phyloP scores from a whole-genome alignment of 2,329 filamentous ascomycete genomes.

The Penicillium decumbens region DNA sequence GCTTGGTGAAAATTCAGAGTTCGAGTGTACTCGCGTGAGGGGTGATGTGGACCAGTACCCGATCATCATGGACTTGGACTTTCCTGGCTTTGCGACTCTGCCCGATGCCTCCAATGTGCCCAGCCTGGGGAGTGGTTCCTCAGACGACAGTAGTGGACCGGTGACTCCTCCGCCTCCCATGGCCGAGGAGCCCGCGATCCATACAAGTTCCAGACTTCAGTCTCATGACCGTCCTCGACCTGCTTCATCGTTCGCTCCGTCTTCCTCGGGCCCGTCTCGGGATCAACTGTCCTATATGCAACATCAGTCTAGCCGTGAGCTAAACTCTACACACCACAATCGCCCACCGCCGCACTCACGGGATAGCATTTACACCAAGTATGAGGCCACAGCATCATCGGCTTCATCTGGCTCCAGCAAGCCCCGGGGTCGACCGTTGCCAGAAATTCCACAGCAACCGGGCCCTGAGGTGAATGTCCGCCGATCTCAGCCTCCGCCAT shows the following conservation, averaged over 20 bases:
- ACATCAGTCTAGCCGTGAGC: constrained; percentile 5
- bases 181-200: constrained; percentile 15
- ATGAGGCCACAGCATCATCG: not conserved
- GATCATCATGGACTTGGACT: constrained; percentile 36
- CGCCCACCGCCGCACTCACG: constrained; percentile 5
- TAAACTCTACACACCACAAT: not conserved
- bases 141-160: constrained; percentile 27
- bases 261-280: constrained; percentile 10
- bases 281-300: constrained; percentile 5
- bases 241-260: constrained; percentile 1
- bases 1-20: constrained; percentile 28
- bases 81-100: constrained; percentile 9
- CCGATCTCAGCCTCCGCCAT: not conserved
- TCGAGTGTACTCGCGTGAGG: constrained; percentile 32
- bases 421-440: not conserved
- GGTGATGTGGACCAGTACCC: constrained; percentile 46
- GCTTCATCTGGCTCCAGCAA: not conserved
- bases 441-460: not conserved
- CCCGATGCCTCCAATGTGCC: constrained; percentile 15
- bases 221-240: not conserved
- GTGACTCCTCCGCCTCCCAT: constrained; percentile 22
- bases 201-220: not conserved
- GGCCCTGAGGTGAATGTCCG: not conserved
- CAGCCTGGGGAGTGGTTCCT: constrained; percentile 23
- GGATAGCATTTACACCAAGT: not conserved